Conservation (phyloP, 345 rosid genomes). For the Luvunga scandens region DNA sequence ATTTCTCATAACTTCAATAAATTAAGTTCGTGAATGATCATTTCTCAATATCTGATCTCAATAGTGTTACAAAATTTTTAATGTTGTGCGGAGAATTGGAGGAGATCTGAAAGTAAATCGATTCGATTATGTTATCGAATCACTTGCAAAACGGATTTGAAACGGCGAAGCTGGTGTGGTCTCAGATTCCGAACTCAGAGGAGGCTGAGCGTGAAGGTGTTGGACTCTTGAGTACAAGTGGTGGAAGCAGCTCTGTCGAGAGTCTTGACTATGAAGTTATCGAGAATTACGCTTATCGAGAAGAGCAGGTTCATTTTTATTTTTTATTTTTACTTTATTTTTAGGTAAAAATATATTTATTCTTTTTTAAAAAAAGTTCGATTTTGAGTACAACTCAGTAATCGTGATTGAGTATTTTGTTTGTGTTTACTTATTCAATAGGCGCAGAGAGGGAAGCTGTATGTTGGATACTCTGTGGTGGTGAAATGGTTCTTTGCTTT, state of each 20-base stretch:
- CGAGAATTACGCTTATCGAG: conserved; percentile 89
- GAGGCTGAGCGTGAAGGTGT: conserved; percentile 56
- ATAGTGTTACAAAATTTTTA: not conserved
- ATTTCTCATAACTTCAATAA: not conserved
- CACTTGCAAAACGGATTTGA: conserved; percentile 76
- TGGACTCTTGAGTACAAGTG: conserved; percentile 42
- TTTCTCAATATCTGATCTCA: not conserved
- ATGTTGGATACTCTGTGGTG: conserved; percentile 61
- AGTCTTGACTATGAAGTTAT: conserved; percentile 96
- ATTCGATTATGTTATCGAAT: conserved; percentile 61
- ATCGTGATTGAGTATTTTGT: not conserved
- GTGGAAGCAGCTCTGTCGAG: conserved; percentile 43
- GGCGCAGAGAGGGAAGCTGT: conserved; percentile 91
- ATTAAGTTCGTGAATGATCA: not conserved
- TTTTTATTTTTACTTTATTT: not conserved
- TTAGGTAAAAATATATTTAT: not conserved
- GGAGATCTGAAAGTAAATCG: conserved; percentile 11
- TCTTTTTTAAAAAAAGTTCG: not conserved
- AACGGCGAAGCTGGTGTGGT: conserved; percentile 72
- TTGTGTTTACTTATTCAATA: conserved; percentile 19
- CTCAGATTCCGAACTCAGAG: conserved; percentile 74
- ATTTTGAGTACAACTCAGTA: not conserved
- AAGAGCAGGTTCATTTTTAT: conserved; percentile 59
- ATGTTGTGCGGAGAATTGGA: conserved; percentile 18
- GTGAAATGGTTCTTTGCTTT: conserved; percentile 96